Evolutionary conservation across 768 basidiomycete species (phyloP), one percentile per base, ranked within the genome.

Genomic region (Serendipita indica): DNA sequence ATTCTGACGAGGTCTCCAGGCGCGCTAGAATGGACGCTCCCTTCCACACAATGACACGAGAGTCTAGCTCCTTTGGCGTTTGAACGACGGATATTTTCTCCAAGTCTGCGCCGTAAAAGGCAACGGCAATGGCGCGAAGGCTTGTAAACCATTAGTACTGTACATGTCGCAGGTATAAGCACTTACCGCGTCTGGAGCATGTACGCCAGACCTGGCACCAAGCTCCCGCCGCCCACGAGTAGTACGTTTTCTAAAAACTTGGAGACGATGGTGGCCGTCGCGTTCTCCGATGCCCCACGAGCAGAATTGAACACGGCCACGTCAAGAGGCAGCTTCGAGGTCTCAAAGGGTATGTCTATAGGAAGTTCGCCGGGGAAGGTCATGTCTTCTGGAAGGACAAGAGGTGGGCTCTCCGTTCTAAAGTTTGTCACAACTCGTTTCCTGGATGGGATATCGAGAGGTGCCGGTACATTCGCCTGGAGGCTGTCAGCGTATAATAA

Each of bases 41-140:
- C 69, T 97, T 97, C 96, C 96, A 99, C 14, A 82, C 83, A 32
- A 98, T 77, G 34, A 90, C 82, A 25, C 82, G 79, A 3, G 89
- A 90, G 69, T 98, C 92, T 41, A 97, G 80, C 61, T 91, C 89
- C 68, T 92, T 86, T 1, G 93, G 92, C 1, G 91, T 86, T n/a
- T 91, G 89, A 45, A 98, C 86, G 60, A 96, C 88, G 63, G 85
- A 82, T 4, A 94, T 86, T 64, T 86, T 87, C 66, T 87, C 84
- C 81, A 92, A 66, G 82, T 83, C 14, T 79, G 77, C 14, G 89
- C 83, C 39, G 30, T 54, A 54, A 54, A 93, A 70, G 3, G 88
- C 86, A 6, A 84, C 87, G 7, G 86, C 86, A 58, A 90, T 89
- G 0, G 86, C 89, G 66, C 89, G 86, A 41, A 89, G 65, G 65